A percentile compares a stretch with the other conserved stretches of the same genome.
phyloP scores from a whole-genome alignment of 2,329 filamentous ascomycete genomes.

The Cryphonectria nitschkei region DNA sequence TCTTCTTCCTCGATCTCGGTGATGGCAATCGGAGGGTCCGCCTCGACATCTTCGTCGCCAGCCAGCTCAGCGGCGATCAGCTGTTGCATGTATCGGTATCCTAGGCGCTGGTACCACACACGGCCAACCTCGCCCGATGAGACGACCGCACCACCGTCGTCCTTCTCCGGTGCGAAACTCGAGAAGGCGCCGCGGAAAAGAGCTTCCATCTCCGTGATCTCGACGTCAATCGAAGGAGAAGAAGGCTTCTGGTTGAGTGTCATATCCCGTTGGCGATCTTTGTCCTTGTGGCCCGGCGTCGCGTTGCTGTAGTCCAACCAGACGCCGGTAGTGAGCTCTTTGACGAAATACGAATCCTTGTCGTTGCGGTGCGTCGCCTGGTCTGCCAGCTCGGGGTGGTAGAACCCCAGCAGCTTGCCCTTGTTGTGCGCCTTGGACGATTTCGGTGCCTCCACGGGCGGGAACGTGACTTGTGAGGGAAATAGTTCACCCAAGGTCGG shows the following conservation, averaged over 20 bases:
- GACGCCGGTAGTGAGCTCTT: slow-evolving; percentile 66
- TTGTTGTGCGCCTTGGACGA: slow-evolving; percentile 72
- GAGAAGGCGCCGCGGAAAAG: slow-evolving; percentile 79
- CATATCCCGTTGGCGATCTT: slow-evolving; percentile 71
- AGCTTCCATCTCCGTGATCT: slow-evolving; percentile 71
- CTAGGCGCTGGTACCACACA: slow-evolving; percentile 77
- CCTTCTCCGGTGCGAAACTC: slow-evolving; percentile 76
- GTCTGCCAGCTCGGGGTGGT: slow-evolving; percentile 47
- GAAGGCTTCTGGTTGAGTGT: slow-evolving; percentile 68
- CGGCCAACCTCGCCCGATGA: slow-evolving; percentile 68
- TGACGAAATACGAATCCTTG: slow-evolving; percentile 65
- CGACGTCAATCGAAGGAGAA: slow-evolving; percentile 48
- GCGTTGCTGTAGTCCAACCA: slow-evolving; percentile 74
- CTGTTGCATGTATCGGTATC: slow-evolving; percentile 67
- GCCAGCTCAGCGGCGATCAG: slow-evolving; percentile 58
- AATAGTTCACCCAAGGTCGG: slow-evolving; percentile 76
- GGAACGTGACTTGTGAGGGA: slow-evolving; percentile 66
- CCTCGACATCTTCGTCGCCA: slow-evolving; percentile 42
- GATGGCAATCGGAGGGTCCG: slow-evolving; percentile 37
- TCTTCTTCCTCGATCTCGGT: slow-evolving; percentile 54
- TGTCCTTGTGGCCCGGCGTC: slow-evolving; percentile 56
- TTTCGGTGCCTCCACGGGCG: slow-evolving; percentile 72
- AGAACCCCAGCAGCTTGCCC: slow-evolving; percentile 46
- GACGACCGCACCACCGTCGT: slow-evolving; percentile 72
- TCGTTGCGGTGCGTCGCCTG: slow-evolving; percentile 55